Base-by-base conservation (phyloP, 768 basidiomycete genomes). In the Asterophora lycoperdoides region DNA sequence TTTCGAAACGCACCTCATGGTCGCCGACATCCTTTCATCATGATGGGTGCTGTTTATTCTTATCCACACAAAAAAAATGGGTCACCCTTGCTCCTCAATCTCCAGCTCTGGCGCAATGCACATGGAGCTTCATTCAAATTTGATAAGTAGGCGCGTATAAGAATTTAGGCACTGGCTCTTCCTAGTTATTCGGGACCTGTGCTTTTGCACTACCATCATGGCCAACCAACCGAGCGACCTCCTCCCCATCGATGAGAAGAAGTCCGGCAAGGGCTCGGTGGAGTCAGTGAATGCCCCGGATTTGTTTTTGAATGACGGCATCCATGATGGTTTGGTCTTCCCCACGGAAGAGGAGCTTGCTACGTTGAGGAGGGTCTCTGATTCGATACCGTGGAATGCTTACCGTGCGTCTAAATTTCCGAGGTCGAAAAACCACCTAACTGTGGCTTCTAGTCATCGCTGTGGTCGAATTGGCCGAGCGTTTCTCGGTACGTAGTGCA, bases 401-500 rank as follows among this genome's bases (percentile, higher is more conserved):
- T 81, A 78, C 60, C 60, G 77, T 79, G 45, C 55, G 72, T 61
- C 15, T 38, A 23, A 6, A 6, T 17, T 14, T 3, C n/a, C 9
- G 34, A 3, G 14, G 20, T 44, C 26, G 30, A 32, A 4, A 32
- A 4, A 20, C 23, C 15, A 5, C 23, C 46, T 46, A 28, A 48
- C 10, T 26, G 19, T 3, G 17, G 36, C 13, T 19, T 40, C 9
- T 44, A 84, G 81, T 83, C 44, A 83, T 88, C 44, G 84, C 82
- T 8, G 23, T 83, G 28, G 72, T 86, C 26, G 85, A 88, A 61
- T 64, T 86, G 35, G 83, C 82, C 3, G 87, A 89, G 59, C 80
- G 86, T 11, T 89, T 89, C 66, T 87, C 86, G 34, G 78, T 81
- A 53, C 41, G 74, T 62, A 11, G 10, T 8, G 4, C 2, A 23